Evolutionary conservation across 176 grass and related monocot species (phyloP).

Genomic region (Alloteropsis semialata): DNA sequence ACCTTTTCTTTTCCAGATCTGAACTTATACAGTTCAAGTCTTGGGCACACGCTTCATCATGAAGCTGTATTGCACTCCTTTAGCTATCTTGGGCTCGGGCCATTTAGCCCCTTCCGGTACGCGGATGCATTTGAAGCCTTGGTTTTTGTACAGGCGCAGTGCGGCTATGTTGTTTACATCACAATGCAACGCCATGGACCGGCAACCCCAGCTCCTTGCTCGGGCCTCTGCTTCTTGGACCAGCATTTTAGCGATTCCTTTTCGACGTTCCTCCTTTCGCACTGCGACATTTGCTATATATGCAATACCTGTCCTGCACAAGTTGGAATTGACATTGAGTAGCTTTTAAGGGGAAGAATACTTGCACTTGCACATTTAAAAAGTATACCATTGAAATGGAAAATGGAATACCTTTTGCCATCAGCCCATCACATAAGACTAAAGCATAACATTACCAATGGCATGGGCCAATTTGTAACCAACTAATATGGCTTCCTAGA

Average conservation of each 20-base stretch:
- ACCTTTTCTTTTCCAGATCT: background rate
- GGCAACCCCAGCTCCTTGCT: slow-evolving; percentile 74
- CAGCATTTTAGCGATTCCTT: slow-evolving; percentile 84
- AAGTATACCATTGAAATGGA: background rate
- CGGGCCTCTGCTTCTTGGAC: slow-evolving; percentile 66
- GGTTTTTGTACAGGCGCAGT: slow-evolving; percentile 65
- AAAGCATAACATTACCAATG: background rate
- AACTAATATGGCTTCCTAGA: background rate
- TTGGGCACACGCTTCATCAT: slow-evolving; percentile 85
- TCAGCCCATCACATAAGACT: background rate
- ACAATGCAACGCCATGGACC: slow-evolving; percentile 83
- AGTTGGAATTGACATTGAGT: background rate
- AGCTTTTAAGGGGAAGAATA: background rate
- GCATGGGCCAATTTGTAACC: background rate
- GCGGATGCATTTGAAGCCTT: slow-evolving; percentile 77
- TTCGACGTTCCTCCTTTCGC: slow-evolving; percentile 55
- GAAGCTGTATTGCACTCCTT: slow-evolving; percentile 64
- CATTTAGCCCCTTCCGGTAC: slow-evolving; percentile 75
- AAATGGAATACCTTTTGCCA: background rate
- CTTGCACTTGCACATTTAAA: background rate
- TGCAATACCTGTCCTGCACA: slow-evolving; percentile 76
- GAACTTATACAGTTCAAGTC: slow-evolving; percentile 12
- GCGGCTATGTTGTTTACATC: slow-evolving; percentile 78
- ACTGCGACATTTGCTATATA: slow-evolving; percentile 90
- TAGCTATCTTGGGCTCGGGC: slow-evolving; percentile 66